Evolutionary conservation across 2,329 filamentous ascomycete species (phyloP), one percentile per base, ranked within the genome.

Genomic region (Calonectria honghensis): DNA sequence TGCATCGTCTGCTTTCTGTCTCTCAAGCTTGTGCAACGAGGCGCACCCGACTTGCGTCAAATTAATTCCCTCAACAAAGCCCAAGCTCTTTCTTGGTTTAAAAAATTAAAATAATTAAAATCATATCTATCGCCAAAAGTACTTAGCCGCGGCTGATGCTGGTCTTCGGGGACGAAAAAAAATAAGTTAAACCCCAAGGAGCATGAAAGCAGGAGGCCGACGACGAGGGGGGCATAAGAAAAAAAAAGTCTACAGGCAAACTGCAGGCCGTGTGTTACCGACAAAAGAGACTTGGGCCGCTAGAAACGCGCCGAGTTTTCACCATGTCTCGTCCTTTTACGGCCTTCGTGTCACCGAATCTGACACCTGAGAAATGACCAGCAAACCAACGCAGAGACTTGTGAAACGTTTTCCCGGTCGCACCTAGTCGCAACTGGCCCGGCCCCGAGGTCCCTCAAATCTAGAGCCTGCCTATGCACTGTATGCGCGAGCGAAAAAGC

Each of bases 331-430:
- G 69, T 45, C 73, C 48, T 32, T 51, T 48, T n/a, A 48, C 41
- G 14, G 37, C 39, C 32, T 13, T 67, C 65, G 65, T 73, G 65
- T 66, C 35, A 41, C 73, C 48, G 45, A 69, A 51, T 32, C 65
- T 70, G 69, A 72, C 69, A 69, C 45, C 54, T 74, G 41, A 70
- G 68, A 65, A 72, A 72, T 68, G 54, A 65, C 70, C 37, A 63
- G 52, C 50, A 67, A 67, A 66, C 59, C 35, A 45, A 35, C 31
- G 51, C 11, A 72, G 39, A 59, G 50, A 41, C 68, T 57, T 71
- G 78, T 77, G 77, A 69, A 74, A 79, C 73, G 52, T 54, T 57
- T 72, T 64, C 72, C 68, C 72, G 70, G 78, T 79, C 73, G 72
- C 73, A 79, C 77, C 16, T 52, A 70, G 72, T 74, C 68, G 73